Percentiles rank a stretch among this genome's conserved stretches.
Conservation (phyloP, 2,329 filamentous ascomycete genomes). For the Cytospora leucostoma region DNA sequence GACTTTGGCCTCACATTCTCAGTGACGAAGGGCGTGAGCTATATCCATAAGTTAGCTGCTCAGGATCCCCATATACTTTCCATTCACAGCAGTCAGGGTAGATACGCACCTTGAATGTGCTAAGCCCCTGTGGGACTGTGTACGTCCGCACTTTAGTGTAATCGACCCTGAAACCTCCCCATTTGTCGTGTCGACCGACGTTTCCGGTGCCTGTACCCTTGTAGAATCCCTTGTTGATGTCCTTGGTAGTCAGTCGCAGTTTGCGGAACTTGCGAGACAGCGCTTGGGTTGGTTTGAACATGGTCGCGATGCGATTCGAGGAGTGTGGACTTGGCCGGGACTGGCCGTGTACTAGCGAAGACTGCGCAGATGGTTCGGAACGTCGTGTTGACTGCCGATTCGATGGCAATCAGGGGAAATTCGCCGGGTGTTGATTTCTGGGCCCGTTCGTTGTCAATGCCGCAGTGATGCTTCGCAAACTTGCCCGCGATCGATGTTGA, state of each 20-base stretch:
- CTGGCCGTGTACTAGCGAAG: background rate
- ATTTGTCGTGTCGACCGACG: constrained; percentile 82
- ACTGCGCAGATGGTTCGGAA: background rate
- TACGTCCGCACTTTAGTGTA: constrained; percentile 89
- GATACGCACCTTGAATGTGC: constrained; percentile 67
- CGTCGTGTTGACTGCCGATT: background rate
- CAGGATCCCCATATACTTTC: background rate
- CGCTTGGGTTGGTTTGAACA: constrained; percentile 64
- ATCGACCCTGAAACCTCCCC: constrained; percentile 82
- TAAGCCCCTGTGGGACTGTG: constrained; percentile 70
- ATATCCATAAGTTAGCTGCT: constrained; percentile 29
- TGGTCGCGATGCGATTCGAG: constrained; percentile 40
- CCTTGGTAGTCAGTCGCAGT: constrained; percentile 84
- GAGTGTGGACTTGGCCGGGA: background rate
- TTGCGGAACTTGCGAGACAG: constrained; percentile 73
- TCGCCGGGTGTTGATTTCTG: background rate
- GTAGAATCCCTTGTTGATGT: constrained; percentile 92
- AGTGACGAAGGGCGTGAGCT: constrained; percentile 82
- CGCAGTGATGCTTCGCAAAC: background rate
- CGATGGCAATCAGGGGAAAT: background rate
- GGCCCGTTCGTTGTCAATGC: background rate
- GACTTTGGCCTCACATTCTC: constrained; percentile 54
- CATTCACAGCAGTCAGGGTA: background rate
- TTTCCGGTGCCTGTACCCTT: constrained; percentile 90
- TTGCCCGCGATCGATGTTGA: background rate